Base-by-base conservation (phyloP, 1,284 basidiomycete genomes). In the Pulveroboletus sp. region DNA sequence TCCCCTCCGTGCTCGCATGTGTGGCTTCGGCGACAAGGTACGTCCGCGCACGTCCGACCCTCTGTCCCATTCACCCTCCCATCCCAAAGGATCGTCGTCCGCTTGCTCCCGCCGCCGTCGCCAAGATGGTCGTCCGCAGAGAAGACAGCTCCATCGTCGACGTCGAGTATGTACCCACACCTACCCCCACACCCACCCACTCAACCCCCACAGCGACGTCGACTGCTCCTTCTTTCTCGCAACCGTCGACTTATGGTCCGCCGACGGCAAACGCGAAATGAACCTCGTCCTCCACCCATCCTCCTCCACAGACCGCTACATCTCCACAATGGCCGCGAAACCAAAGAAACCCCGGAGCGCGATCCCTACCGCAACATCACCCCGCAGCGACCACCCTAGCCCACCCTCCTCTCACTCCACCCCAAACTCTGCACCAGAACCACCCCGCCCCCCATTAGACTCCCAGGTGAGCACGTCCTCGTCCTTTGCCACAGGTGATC, bases 21-120 rank as follows among this genome's bases (percentile, higher is more conserved):
- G 93, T 72, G 93, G 93, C 6, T 95, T 95, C 73, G 93, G 93
- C 52, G 93, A 95, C 77, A 95, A 95, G 79, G 93, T 93, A 60
- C 55, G 76, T 71, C 41, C 43, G 2, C 37, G 16, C 50, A 16
- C 17, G 29, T 21, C 48, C 58, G 43, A 44, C 56, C 39, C 53
- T 56, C n/a, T 56, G 21, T 29, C 50, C 45, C 53, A 48, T 50
- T 58, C 54, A 51, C 50, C 48, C 6, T 29, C 56, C 56, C 65
- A 48, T 57, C 60, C 52, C 17, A 52, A 63, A 95, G 92, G 93
- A 96, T 80, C 87, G 93, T 59, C 81, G 93, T 56, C 93, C 93
- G 0, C 77, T 96, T 56, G 92, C 92, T 0, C 93, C 93, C 48
- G 92, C 93, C 1, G 90, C 92, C 19, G 91, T 96, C 33, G 87